Percentiles rank a stretch among this genome's conserved stretches.
These are phyloP conservation scores for Eimeria brunetti DNA, from an alignment of 169 alveolate genomes.

Conservation along the genomic window DNA sequence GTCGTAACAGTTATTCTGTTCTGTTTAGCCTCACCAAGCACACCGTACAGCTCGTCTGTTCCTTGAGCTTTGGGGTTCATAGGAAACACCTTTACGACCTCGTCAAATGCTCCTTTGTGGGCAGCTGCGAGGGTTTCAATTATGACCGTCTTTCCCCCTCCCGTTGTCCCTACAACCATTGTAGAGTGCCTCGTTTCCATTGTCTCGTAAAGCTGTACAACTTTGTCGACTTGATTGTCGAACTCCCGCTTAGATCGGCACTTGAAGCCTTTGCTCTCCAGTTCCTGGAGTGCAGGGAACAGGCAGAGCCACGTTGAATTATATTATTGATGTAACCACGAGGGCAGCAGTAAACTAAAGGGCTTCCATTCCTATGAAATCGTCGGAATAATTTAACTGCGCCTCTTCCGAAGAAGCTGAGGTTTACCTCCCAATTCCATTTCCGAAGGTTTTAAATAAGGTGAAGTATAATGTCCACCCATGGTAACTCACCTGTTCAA, in stretches of 20 bases:
- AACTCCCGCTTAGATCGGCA: constrained; percentile 87
- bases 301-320: constrained; percentile 1
- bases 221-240: constrained; percentile 92
- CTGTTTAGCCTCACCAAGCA: constrained; percentile 82
- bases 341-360: neutral
- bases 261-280: constrained; percentile 72
- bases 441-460: neutral
- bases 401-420: neutral
- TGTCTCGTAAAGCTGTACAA: constrained; percentile 94
- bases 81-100: constrained; percentile 89
- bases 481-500: constrained; percentile 47
- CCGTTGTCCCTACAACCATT: constrained; percentile 96
- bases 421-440: neutral
- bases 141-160: constrained; percentile 95
- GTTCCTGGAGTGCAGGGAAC: constrained; percentile 79
- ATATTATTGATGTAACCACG: neutral
- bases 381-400: neutral
- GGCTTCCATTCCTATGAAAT: neutral
- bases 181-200: constrained; percentile 97
- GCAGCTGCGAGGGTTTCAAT: constrained; percentile 92
- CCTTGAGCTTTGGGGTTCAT: constrained; percentile 96
- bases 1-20: neutral
- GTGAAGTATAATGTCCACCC: neutral
- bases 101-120: constrained; percentile 87
- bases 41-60: constrained; percentile 95